phyloP scores from a whole-genome alignment of 306 rosid genomes.

The Quercus rubra region DNA sequence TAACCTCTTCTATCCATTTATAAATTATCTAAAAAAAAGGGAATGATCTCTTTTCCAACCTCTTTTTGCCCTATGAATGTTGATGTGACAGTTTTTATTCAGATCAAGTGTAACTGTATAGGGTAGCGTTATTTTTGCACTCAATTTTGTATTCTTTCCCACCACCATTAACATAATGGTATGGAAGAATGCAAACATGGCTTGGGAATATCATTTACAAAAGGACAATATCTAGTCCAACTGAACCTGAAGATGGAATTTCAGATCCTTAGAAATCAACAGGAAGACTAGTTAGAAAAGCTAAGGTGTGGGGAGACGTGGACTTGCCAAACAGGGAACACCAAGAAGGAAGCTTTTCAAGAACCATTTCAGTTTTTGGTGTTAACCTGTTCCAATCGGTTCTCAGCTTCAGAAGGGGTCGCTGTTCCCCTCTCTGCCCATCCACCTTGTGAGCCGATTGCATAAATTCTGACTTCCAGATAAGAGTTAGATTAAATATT shows the following conservation, averaged over 20 bases:
- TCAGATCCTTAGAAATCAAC: slow-evolving; percentile 42
- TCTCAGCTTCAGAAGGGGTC: slow-evolving; percentile 72
- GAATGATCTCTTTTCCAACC: not conserved
- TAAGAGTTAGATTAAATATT: slow-evolving; percentile 50
- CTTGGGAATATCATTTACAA: too few relatives aligned
- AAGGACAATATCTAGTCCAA: too few relatives aligned
- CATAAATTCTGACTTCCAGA: slow-evolving; percentile 51
- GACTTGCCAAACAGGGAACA: slow-evolving; percentile 92
- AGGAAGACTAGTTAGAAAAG: slow-evolving; percentile 71
- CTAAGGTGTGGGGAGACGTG: slow-evolving; percentile 67
- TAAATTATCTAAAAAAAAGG: not conserved
- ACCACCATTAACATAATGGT: too few relatives aligned
- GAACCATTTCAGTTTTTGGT: slow-evolving; percentile 52
- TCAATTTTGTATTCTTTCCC: too few relatives aligned
- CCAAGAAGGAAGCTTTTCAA: slow-evolving; percentile 78
- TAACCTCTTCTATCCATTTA: not conserved
- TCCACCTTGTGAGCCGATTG: not conserved
- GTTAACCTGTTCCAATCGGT: slow-evolving; percentile 65
- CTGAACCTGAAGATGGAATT: not conserved
- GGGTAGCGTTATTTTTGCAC: too few relatives aligned
- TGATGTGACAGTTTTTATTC: not conserved
- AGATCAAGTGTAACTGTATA: not conserved
- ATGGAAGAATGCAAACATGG: too few relatives aligned
- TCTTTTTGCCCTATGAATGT: not conserved
- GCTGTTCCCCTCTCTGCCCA: slow-evolving; percentile 8